These are phyloP conservation scores for Carpinus fangiana DNA, from an alignment of 306 rosid species.

Conservation along the genomic window DNA sequence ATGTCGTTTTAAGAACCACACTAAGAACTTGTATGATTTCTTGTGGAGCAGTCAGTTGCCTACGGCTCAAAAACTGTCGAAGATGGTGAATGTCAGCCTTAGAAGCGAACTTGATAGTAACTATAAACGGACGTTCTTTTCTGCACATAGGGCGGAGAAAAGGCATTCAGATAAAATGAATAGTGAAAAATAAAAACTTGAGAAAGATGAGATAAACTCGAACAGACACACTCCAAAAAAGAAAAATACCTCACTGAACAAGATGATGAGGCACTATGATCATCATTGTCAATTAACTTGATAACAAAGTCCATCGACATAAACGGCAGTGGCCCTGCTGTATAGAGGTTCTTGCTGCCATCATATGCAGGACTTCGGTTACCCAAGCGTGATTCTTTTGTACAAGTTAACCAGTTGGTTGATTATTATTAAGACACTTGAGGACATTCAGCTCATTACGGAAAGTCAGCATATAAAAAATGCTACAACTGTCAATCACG, in stretches of 20 bases:
- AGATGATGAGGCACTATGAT: slow-evolving; percentile 12
- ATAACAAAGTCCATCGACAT: slow-evolving; percentile 46
- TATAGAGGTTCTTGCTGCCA: slow-evolving; percentile 61
- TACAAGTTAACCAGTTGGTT: neutral
- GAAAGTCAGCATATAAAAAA: too few relatives aligned
- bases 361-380: slow-evolving; percentile 52
- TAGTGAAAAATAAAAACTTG: too few relatives aligned
- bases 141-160: slow-evolving; percentile 22
- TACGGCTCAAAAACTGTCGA: slow-evolving; percentile 39
- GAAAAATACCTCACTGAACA: slow-evolving; percentile 35
- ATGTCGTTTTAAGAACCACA: slow-evolving; percentile 54
- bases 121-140: slow-evolving; percentile 48
- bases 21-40: slow-evolving; percentile 76
- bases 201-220: neutral
- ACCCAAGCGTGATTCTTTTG: slow-evolving; percentile 25
- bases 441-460: too few relatives aligned
- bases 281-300: slow-evolving; percentile 31
- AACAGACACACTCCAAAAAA: neutral
- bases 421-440: too few relatives aligned
- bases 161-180: neutral
- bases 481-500: too few relatives aligned
- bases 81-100: slow-evolving; percentile 51
- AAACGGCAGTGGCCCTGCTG: slow-evolving; percentile 60
- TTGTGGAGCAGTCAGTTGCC: slow-evolving; percentile 50
- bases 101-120: slow-evolving; percentile 46